Percentiles rank a stretch among this genome's conserved stretches.
These are phyloP conservation scores for Kwoniella sp. DNA, from an alignment of 768 basidiomycete genomes.

Conservation along the genomic window DNA sequence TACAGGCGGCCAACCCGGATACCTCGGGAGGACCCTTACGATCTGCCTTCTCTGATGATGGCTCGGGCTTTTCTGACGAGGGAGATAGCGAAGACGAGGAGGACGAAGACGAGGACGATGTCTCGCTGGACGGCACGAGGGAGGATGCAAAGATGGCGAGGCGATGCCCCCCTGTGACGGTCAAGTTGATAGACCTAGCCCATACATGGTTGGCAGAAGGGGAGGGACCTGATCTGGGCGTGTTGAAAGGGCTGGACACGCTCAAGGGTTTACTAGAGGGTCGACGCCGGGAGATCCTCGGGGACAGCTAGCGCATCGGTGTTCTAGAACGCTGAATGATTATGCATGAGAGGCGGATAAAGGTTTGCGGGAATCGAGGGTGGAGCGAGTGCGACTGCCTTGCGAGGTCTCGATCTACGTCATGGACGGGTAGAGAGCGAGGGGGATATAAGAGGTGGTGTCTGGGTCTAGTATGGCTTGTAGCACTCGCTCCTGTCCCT, in stretches of 20 bases:
- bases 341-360: no score
- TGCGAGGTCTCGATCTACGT: no score
- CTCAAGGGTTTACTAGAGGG: constrained; percentile 61
- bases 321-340: no score
- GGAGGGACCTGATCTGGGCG: constrained; percentile 71
- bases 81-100: constrained; percentile 24
- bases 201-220: constrained; percentile 69
- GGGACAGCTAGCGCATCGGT: no score
- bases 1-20: constrained; percentile 1
- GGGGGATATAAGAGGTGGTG: no score
- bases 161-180: constrained; percentile 56
- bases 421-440: no score
- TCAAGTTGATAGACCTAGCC: constrained; percentile 92
- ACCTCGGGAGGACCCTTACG: constrained; percentile 15
- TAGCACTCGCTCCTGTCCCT: neutral
- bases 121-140: constrained; percentile 26
- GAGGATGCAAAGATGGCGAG: constrained; percentile 27
- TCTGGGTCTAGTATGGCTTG: no score
- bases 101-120: constrained; percentile 24
- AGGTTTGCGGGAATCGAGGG: no score
- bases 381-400: no score
- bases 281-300: no score
- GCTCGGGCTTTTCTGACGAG: constrained; percentile 28
- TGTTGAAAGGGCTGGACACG: constrained; percentile 69
- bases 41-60: constrained; percentile 21